Conservation (phyloP, 2,329 filamentous ascomycete species). For the Hypoxylon sp. region DNA sequence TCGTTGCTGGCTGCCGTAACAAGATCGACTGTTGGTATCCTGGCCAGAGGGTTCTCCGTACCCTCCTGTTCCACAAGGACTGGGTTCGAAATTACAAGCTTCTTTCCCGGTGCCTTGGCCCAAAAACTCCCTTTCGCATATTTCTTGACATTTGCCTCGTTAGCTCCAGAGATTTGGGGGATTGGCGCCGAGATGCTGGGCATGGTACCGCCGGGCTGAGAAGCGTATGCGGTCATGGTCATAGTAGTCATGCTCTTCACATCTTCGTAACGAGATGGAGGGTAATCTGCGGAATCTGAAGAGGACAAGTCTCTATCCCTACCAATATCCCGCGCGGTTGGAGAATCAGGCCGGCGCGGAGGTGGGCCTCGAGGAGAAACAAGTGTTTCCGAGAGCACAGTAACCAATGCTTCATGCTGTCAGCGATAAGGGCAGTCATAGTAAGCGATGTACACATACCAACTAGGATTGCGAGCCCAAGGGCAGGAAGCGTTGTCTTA, state of each 20-base stretch:
- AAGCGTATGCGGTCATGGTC: slow-evolving; percentile 55
- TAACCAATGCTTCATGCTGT: slow-evolving; percentile 54
- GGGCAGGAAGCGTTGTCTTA: slow-evolving; percentile 64
- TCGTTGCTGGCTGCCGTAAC: slow-evolving; percentile 63
- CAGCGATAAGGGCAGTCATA: slow-evolving; percentile 27
- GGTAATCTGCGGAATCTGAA: slow-evolving; percentile 57
- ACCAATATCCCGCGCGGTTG: slow-evolving; percentile 54
- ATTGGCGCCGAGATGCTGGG: slow-evolving; percentile 56
- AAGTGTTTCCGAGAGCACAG: slow-evolving; percentile 55
- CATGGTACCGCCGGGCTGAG: slow-evolving; percentile 48
- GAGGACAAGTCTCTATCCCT: slow-evolving; percentile 58
- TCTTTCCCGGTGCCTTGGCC: slow-evolving; percentile 52
- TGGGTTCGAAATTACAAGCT: slow-evolving; percentile 63
- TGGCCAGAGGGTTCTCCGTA: slow-evolving; percentile 45
- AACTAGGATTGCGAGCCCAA: slow-evolving; percentile 63
- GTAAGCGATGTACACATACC: slow-evolving; percentile 54
- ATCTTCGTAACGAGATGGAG: slow-evolving; percentile 63
- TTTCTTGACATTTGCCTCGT: slow-evolving; percentile 55
- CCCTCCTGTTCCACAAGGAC: slow-evolving; percentile 54
- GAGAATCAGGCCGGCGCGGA: slow-evolving; percentile 56
- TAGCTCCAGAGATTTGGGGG: slow-evolving; percentile 53
- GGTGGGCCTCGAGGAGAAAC: slow-evolving; percentile 48
- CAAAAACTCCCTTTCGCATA: slow-evolving; percentile 42
- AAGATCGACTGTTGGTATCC: slow-evolving; percentile 61
- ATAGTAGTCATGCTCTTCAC: slow-evolving; percentile 58